These are phyloP conservation scores for Melanogaster broomeanus DNA, from an alignment of 768 basidiomycete species.

Conservation along the genomic window DNA sequence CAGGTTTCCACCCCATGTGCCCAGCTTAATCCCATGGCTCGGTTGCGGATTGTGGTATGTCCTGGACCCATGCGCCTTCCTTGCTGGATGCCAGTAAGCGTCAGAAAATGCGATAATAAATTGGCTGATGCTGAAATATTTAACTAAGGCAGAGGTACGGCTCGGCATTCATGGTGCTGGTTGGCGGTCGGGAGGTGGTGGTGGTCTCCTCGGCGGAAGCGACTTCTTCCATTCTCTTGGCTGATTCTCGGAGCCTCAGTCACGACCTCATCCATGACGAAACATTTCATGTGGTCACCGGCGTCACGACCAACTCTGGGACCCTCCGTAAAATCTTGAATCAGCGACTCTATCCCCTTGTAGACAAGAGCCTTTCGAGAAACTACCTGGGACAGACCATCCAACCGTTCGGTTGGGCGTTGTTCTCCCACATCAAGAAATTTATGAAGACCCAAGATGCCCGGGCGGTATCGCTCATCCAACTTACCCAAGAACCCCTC, in stretches of 20 bases:
- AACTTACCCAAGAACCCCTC: conserved; percentile 18
- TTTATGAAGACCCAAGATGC: background rate
- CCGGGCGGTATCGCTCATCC: conserved; percentile 12
- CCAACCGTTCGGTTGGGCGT: conserved; percentile 5
- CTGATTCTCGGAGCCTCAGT: conserved; percentile 6
- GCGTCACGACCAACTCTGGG: conserved; percentile 4
- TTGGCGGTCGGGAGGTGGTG: conserved; percentile 16
- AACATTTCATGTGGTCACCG: conserved; percentile 14
- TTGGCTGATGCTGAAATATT: conserved; percentile 1
- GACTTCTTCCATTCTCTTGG: conserved; percentile 11
- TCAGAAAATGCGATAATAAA: background rate
- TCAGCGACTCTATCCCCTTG: conserved; percentile 18
- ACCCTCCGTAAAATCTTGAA: conserved; percentile 17
- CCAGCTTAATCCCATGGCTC: conserved; percentile 14
- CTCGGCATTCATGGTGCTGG: conserved; percentile 12
- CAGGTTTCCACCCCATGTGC: conserved; percentile 5
- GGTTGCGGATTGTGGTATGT: conserved; percentile 15
- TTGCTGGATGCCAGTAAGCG: conserved; percentile 24
- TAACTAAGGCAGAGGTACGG: conserved; percentile 15
- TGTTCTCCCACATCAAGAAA: conserved; percentile 14
- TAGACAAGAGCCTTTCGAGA: conserved; percentile 19
- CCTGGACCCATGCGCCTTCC: conserved; percentile 14
- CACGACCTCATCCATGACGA: conserved; percentile 10
- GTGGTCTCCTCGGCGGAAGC: conserved; percentile 15
- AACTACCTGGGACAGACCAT: conserved; percentile 12